Percentiles rank a stretch among this genome's conserved stretches.
Conservation (phyloP, 108 stramenopile species). For the Licmophora abbreviata region DNA sequence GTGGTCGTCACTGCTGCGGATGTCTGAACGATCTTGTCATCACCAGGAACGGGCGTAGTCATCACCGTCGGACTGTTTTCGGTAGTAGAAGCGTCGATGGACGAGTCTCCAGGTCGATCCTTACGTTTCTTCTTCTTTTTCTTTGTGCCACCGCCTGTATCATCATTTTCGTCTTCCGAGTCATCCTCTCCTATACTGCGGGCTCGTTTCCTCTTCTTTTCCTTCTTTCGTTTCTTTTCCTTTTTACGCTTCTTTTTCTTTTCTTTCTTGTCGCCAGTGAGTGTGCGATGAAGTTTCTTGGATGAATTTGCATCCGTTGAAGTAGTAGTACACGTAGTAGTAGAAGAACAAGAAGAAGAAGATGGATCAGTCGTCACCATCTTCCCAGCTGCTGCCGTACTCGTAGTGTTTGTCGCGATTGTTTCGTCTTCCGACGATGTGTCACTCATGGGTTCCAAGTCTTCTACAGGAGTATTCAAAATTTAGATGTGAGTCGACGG, state of each 20-base stretch:
- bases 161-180: constrained; percentile 3
- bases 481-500: no score
- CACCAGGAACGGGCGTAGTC: not conserved
- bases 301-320: not conserved
- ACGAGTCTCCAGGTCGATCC: not conserved
- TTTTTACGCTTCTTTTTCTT: constrained; percentile 16
- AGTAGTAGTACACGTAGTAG: not conserved
- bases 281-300: not conserved
- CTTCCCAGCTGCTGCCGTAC: not conserved
- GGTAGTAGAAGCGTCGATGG: not conserved
- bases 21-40: constrained; percentile 6
- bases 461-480: no score
- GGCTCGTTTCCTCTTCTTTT: constrained; percentile 9
- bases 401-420: not conserved
- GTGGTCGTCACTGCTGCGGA: not conserved
- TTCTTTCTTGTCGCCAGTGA: not conserved
- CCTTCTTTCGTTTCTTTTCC: constrained; percentile 19
- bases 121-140: constrained; percentile 5
- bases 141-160: constrained; percentile 1
- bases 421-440: not conserved
- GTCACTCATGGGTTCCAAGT: not conserved
- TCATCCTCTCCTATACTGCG: constrained; percentile 12
- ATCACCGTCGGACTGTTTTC: not conserved
- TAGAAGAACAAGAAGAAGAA: constrained; percentile 12
- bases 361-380: constrained; percentile 21